phyloP scores from a whole-genome alignment of 495 filamentous ascomycete species.

The Tuber melanosporum region DNA sequence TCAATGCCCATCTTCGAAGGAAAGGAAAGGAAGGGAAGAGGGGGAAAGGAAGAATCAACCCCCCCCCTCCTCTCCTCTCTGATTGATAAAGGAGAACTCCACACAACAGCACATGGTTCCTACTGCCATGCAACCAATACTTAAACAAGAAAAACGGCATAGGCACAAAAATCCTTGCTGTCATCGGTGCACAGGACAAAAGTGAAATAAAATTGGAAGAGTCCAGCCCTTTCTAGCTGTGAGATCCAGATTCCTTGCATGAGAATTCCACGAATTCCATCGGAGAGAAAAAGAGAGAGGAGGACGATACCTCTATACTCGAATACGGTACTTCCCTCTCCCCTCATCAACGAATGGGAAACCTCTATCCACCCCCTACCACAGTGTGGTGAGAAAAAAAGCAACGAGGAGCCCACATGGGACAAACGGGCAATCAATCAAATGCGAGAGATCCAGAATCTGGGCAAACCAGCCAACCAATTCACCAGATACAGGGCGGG shows the following conservation, averaged over 20 bases:
- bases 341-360: not conserved
- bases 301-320: not conserved
- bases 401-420: not conserved
- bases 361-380: not conserved
- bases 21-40: not conserved
- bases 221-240: not conserved
- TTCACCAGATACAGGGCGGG: not conserved
- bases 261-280: not conserved
- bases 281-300: not conserved
- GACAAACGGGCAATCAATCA: not conserved
- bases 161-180: not conserved
- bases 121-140: not conserved
- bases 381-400: not conserved
- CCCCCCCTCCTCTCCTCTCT: not conserved
- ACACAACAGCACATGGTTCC: not conserved
- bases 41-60: not conserved
- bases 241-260: not conserved
- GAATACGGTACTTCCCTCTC: no score
- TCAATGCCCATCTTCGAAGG: not conserved
- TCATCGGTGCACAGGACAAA: not conserved
- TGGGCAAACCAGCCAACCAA: not conserved
- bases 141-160: not conserved
- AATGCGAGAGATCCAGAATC: constrained; percentile 2
- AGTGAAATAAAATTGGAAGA: not conserved
- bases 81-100: not conserved